Evolutionary conservation across 192 early-diverging fungal genomes (phyloP).

Genomic region (Coemansia sp.): DNA sequence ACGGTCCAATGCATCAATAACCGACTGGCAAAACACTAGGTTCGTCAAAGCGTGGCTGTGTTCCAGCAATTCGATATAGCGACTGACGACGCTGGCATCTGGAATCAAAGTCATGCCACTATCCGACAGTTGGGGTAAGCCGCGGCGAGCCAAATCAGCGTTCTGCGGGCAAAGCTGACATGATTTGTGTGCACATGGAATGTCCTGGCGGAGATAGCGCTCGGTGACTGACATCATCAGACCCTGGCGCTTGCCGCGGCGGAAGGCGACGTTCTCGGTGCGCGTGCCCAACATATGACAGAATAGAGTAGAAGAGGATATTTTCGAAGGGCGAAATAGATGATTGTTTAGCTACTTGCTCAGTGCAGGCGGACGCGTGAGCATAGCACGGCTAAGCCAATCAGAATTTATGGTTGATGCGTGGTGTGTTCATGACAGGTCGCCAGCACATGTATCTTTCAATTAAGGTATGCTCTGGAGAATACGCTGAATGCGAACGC

Average conservation of each 20-base stretch:
- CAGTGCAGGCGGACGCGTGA: background rate
- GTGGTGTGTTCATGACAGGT: background rate
- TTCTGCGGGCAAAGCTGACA: conserved; percentile 34
- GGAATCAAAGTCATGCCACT: conserved; percentile 27
- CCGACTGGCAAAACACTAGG: conserved; percentile 69
- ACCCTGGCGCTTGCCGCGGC: conserved; percentile 53
- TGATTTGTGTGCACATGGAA: conserved; percentile 28
- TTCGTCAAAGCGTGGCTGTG: conserved; percentile 61
- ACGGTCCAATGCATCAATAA: conserved; percentile 61
- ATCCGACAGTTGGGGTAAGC: conserved; percentile 31
- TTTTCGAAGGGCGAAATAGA: background rate
- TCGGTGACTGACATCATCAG: conserved; percentile 48
- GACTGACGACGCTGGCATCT: conserved; percentile 46
- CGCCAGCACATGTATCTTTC: background rate
- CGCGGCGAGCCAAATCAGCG: conserved; percentile 10
- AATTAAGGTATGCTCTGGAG: background rate
- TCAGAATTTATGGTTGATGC: conserved; percentile 19
- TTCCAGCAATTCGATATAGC: conserved; percentile 74
- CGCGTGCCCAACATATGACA: conserved; percentile 23
- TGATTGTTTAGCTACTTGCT: background rate
- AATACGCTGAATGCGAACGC: background rate
- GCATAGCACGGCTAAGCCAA: conserved; percentile 9
- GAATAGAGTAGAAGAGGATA: background rate
- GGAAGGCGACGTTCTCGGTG: conserved; percentile 39
- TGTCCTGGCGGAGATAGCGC: conserved; percentile 39